These are phyloP conservation scores for Sugiyamaella xylanicola DNA, from an alignment of 1,139 yeast species.

Conservation along the genomic window DNA sequence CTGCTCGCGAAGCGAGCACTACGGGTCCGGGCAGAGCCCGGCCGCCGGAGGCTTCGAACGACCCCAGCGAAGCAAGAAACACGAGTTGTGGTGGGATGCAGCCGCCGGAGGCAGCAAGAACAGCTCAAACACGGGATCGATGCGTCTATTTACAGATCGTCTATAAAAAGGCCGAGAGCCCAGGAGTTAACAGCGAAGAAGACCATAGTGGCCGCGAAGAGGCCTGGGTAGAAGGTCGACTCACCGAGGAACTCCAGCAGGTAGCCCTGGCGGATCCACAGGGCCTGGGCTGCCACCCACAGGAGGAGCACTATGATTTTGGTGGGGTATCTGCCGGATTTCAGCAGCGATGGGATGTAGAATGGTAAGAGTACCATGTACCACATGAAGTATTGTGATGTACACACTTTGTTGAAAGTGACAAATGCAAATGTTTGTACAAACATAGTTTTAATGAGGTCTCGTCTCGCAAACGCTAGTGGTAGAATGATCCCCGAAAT, in stretches of 20 bases:
- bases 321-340: conserved; percentile 39
- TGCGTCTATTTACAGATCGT: conserved; percentile 15
- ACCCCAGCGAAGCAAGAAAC: background rate
- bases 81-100: background rate
- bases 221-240: conserved; percentile 62
- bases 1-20: too few relatives aligned
- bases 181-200: conserved; percentile 73
- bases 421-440: conserved; percentile 92
- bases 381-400: conserved; percentile 91
- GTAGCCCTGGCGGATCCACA: conserved; percentile 82
- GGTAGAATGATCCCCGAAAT: conserved; percentile 66
- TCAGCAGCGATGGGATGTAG: conserved; percentile 40
- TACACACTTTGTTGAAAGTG: conserved; percentile 88
- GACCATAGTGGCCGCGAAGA: conserved; percentile 59
- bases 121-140: background rate
- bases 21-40: too few relatives aligned
- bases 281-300: conserved; percentile 74
- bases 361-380: conserved; percentile 82
- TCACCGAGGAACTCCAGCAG: conserved; percentile 77
- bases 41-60: too few relatives aligned
- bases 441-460: conserved; percentile 67
- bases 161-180: conserved; percentile 50
- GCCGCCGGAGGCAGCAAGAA: background rate
- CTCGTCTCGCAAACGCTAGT: conserved; percentile 53
- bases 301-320: conserved; percentile 44